Evolutionary conservation across 2,329 filamentous ascomycete species (phyloP).

Genomic region (Diplocarpon mali): DNA sequence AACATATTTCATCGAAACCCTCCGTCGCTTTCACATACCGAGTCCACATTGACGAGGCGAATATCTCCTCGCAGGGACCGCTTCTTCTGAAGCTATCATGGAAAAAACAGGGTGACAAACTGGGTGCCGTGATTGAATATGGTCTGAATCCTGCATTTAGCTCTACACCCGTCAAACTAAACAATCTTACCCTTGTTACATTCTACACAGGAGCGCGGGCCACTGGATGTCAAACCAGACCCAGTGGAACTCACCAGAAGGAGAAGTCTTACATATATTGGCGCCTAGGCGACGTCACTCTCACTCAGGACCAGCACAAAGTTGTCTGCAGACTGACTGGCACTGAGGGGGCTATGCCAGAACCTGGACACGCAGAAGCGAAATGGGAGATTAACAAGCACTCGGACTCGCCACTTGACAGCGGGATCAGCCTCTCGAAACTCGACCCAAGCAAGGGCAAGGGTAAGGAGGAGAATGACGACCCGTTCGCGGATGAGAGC

Average conservation of each 20-base stretch:
- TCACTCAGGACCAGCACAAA: slow-evolving; percentile 54
- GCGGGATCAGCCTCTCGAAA: slow-evolving; percentile 54
- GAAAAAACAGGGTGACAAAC: slow-evolving; percentile 75
- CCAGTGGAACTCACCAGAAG: slow-evolving; percentile 65
- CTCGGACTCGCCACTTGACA: slow-evolving; percentile 34
- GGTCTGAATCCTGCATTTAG: slow-evolving; percentile 57
- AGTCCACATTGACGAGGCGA: slow-evolving; percentile 56
- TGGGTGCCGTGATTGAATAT: slow-evolving; percentile 80
- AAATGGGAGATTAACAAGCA: slow-evolving; percentile 56
- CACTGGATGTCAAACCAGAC: slow-evolving; percentile 63
- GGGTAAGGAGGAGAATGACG: slow-evolving; percentile 35
- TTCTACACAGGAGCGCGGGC: slow-evolving; percentile 59
- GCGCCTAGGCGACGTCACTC: slow-evolving; percentile 64
- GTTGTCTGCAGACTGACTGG: slow-evolving; percentile 71
- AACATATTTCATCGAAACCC: slow-evolving; percentile 55
- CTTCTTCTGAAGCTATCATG: slow-evolving; percentile 53
- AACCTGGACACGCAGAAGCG: slow-evolving; percentile 69
- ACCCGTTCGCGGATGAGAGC: slow-evolving; percentile 58
- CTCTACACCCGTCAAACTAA: slow-evolving; percentile 43
- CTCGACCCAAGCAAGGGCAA: slow-evolving; percentile 40
- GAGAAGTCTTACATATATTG: slow-evolving; percentile 72
- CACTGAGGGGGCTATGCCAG: slow-evolving; percentile 59
- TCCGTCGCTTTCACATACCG: slow-evolving; percentile 88
- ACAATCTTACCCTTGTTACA: slow-evolving; percentile 65
- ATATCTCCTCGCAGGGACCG: slow-evolving; percentile 44